Evolutionary conservation across 2,329 filamentous ascomycete genomes (phyloP).

Genomic region (Monosporascus sp.): DNA sequence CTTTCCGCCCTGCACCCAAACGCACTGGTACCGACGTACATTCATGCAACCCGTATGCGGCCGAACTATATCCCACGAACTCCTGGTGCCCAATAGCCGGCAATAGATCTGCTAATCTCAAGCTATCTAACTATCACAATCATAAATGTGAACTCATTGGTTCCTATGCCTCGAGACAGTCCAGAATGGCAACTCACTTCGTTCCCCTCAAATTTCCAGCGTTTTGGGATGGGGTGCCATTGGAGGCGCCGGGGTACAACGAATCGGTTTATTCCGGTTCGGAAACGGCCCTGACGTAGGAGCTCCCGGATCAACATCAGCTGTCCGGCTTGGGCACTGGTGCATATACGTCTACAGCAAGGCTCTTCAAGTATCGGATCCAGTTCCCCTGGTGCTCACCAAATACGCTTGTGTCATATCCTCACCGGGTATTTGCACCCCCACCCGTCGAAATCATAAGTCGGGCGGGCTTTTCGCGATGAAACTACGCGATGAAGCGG

Average conservation of each 20-base stretch:
- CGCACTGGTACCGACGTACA: slow-evolving; percentile 14
- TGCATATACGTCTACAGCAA: neutral
- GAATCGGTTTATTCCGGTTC: neutral
- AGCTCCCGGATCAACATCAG: neutral
- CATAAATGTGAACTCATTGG: neutral
- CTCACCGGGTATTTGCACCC: neutral
- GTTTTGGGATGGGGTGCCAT: neutral
- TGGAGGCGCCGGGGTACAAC: neutral
- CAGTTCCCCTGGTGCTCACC: neutral
- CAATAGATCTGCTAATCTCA: slow-evolving; percentile 5
- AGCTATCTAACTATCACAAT: neutral
- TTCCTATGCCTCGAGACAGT: neutral
- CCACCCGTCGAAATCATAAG: neutral
- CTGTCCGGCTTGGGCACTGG: neutral
- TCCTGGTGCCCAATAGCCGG: slow-evolving; percentile 20
- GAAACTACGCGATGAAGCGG: slow-evolving; percentile 3
- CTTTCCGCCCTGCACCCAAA: slow-evolving; percentile 1
- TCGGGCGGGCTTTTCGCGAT: slow-evolving; percentile 12
- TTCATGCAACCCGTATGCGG: slow-evolving; percentile 25
- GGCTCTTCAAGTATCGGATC: neutral
- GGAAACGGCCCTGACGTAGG: neutral
- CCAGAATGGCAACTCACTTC: neutral
- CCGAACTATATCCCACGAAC: slow-evolving; percentile 26
- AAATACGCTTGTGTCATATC: neutral
- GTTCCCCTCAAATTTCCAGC: neutral